phyloP scores from a whole-genome alignment of 2,329 filamentous ascomycete species.

The Pseudodiploospora longispora region DNA sequence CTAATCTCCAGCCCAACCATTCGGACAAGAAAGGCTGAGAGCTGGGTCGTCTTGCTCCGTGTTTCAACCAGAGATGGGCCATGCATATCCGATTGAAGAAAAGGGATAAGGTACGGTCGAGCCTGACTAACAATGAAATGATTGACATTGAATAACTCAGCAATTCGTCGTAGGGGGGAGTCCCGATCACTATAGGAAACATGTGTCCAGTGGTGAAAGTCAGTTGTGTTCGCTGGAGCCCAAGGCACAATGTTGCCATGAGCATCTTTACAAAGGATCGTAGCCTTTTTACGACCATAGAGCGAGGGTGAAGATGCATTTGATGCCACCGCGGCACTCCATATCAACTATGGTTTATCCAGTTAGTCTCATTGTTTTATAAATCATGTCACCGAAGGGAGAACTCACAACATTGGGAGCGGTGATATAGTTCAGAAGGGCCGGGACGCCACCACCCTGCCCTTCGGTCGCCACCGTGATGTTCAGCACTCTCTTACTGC shows the following conservation, averaged over 20 bases:
- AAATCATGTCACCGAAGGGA: not conserved
- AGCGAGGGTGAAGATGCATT: conserved; percentile 59
- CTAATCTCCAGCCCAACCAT: conserved; percentile 70
- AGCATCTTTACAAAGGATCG: conserved; percentile 70
- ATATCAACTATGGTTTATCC: conserved; percentile 53
- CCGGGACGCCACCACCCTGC: conserved; percentile 68
- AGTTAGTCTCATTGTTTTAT: not conserved
- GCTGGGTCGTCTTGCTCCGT: conserved; percentile 48
- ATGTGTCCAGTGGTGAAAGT: conserved; percentile 62
- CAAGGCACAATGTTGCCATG: conserved; percentile 66
- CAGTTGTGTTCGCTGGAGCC: conserved; percentile 52
- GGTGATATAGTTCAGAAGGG: conserved; percentile 83
- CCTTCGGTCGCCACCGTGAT: conserved; percentile 78
- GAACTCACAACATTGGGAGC: conserved; percentile 78
- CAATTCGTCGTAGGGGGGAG: conserved; percentile 59
- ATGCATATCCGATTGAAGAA: conserved; percentile 73
- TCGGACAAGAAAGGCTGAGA: conserved; percentile 52
- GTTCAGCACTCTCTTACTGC: conserved; percentile 80
- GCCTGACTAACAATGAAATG: conserved; percentile 94
- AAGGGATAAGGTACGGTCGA: conserved; percentile 79
- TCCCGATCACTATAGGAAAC: conserved; percentile 58
- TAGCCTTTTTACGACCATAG: conserved; percentile 55
- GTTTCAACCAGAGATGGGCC: conserved; percentile 57
- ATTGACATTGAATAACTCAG: conserved; percentile 85
- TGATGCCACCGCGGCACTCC: conserved; percentile 70